phyloP scores from a whole-genome alignment of 192 early-diverging fungal genomes.

The Coemansia sp. region DNA sequence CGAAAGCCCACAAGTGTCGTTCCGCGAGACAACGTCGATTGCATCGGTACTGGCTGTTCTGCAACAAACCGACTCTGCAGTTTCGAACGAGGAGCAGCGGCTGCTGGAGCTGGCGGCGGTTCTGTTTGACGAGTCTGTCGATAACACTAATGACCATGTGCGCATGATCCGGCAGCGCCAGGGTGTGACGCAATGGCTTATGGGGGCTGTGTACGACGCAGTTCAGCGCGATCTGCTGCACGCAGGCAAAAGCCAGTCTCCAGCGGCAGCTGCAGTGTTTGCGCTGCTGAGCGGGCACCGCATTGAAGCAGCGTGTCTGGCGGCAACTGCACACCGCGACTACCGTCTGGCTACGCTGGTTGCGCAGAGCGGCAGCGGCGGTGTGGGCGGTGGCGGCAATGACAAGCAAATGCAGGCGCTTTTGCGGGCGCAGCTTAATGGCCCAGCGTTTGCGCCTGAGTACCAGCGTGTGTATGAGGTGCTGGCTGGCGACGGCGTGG shows the following conservation, averaged over 20 bases:
- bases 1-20: background rate
- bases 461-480: conserved; percentile 61
- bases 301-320: conserved; percentile 61
- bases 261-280: conserved; percentile 52
- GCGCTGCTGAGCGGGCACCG: conserved; percentile 58
- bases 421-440: conserved; percentile 30
- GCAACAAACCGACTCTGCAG: background rate
- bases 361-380: conserved; percentile 56
- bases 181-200: conserved; percentile 63
- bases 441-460: conserved; percentile 11
- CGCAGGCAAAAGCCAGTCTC: conserved; percentile 16
- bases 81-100: conserved; percentile 11
- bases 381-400: conserved; percentile 58
- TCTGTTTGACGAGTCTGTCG: conserved; percentile 26
- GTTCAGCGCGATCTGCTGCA: conserved; percentile 49
- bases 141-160: conserved; percentile 21
- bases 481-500: conserved; percentile 52
- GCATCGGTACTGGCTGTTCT: conserved; percentile 16
- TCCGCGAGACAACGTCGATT: conserved; percentile 17
- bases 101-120: conserved; percentile 36
- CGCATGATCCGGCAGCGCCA: conserved; percentile 54
- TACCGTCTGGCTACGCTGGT: conserved; percentile 75
- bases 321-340: conserved; percentile 62
- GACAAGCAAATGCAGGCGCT: conserved; percentile 35
- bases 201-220: conserved; percentile 51